Evolutionary conservation across 345 rosid species (phyloP).

Genomic region (Salix suchowensis): DNA sequence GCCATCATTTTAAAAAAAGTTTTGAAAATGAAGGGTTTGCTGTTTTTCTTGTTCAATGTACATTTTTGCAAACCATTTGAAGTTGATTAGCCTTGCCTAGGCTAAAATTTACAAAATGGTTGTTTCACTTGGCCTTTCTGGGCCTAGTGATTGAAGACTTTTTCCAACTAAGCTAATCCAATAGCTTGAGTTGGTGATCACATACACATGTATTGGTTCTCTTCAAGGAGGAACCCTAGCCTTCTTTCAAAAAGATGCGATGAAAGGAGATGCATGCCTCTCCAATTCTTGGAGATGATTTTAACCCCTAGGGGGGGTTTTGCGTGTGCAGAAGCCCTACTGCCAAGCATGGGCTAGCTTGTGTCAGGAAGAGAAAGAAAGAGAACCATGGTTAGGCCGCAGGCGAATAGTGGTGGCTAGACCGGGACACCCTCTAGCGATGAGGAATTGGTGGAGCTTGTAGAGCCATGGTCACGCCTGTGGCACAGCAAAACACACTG

Average conservation of each 20-base stretch:
- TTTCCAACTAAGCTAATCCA: slow-evolving; percentile 40
- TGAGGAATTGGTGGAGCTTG: slow-evolving; percentile 59
- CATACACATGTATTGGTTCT: slow-evolving; percentile 33
- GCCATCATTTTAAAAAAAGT: slow-evolving; percentile 30
- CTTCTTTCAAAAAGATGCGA: slow-evolving; percentile 24
- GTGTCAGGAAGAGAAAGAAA: slow-evolving; percentile 29
- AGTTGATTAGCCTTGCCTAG: slow-evolving; percentile 63
- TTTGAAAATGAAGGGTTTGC: slow-evolving; percentile 33
- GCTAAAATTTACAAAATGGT: slow-evolving; percentile 39
- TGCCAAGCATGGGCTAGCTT: slow-evolving; percentile 43
- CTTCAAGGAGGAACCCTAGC: slow-evolving; percentile 44
- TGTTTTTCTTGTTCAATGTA: slow-evolving; percentile 36
- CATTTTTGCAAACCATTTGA: slow-evolving; percentile 49
- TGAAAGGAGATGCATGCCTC: slow-evolving; percentile 23
- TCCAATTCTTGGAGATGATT: slow-evolving; percentile 34
- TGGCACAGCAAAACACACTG: slow-evolving; percentile 98
- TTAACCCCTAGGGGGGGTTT: slow-evolving; percentile 57
- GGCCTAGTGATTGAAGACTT: slow-evolving; percentile 17
- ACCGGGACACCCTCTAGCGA: slow-evolving; percentile 38
- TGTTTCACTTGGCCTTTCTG: slow-evolving; percentile 26
- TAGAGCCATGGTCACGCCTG: slow-evolving; percentile 81
- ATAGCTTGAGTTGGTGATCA: slow-evolving; percentile 34
- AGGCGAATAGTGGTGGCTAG: slow-evolving; percentile 34
- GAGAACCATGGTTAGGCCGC: slow-evolving; percentile 87
- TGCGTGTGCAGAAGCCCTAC: slow-evolving; percentile 44